Base-by-base conservation (phyloP, 2,329 filamentous ascomycete genomes). In the Seiridium cupressi region DNA sequence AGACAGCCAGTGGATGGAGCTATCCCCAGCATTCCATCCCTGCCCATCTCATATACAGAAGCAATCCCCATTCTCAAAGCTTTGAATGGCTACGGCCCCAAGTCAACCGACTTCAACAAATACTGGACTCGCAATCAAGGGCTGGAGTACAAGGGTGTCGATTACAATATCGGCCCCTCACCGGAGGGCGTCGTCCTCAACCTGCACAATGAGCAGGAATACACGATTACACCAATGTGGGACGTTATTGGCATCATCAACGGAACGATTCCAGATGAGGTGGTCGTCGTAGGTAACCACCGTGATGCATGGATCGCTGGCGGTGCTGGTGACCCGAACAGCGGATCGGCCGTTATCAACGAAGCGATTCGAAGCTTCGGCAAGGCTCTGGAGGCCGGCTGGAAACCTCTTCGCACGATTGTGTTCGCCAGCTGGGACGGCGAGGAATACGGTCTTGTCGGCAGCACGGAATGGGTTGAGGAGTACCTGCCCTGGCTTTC, bases 211-310 rank as follows among this genome's bases (percentile, higher is more conserved):
- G 80, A 92, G 68, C 92, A 96, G 76, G 86, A 92, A 51, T 95
- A 96, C 69, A 86, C 87, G 11, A 94, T 85, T 1, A 95, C 90
- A 0, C 90, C 91, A 3, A 79, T 94, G 57, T 97, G 93, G 93
- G 90, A 99, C 70, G 91, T 95, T 2, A 94, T 98, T 64, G 94
- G 94, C 49, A 81, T 95, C 51, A 91, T 99, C 72, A 97, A 97
- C 68, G 95, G 94, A 8, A 90, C 89, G 0, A 86, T 95, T 42
- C 81, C 87, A 0, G 88, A 97, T 67, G 93, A 97, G 70, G 92
- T 97, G 1, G 81, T 99, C 51, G 83, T 99, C 3, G 78, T 98
- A 38, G 93, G 93, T n/a, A 97, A 96, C 70, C 93, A 97, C 70
- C 87, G 93, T 40, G 93, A 97, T 74, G 91, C 93, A 0, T 96